phyloP scores from a whole-genome alignment of 163 green algal species.

The Prototheca wickerhamii region DNA sequence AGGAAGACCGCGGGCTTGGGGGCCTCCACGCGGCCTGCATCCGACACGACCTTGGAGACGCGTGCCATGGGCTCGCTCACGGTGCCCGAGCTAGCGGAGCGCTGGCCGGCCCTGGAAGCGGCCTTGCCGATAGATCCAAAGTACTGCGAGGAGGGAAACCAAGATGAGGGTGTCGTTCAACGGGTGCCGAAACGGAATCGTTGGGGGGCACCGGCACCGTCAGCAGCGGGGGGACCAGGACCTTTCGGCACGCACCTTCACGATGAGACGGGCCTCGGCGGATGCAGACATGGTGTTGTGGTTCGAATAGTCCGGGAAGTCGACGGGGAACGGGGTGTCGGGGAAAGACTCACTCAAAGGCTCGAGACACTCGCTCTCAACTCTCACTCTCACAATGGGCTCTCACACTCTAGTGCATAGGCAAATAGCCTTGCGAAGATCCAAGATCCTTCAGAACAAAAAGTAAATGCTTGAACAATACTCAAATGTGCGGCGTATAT shows the following conservation, averaged over 20 bases:
- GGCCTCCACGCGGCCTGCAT: background rate
- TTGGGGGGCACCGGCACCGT: background rate
- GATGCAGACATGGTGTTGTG: background rate
- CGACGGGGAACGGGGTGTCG: too few species aligned
- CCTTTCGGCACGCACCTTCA: background rate
- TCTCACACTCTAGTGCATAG: too few species aligned
- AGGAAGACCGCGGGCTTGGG: background rate
- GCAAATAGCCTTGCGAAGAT: too few species aligned
- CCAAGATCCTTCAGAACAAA: too few species aligned
- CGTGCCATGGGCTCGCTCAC: background rate
- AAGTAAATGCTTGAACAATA: too few species aligned
- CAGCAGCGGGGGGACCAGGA: too few species aligned
- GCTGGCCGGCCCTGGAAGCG: background rate
- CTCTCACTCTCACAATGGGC: too few species aligned
- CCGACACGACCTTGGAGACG: background rate
- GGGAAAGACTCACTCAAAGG: too few species aligned
- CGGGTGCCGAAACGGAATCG: background rate
- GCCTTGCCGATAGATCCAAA: background rate
- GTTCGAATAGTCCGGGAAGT: too few species aligned
- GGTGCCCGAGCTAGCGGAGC: background rate
- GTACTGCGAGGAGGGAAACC: background rate
- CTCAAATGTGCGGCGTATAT: too few species aligned
- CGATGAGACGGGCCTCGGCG: conserved; percentile 1
- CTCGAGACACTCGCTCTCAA: too few species aligned
- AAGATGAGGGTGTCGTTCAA: background rate